phyloP scores from a whole-genome alignment of 2,329 filamentous ascomycete genomes.

The Fusarium irregulare region DNA sequence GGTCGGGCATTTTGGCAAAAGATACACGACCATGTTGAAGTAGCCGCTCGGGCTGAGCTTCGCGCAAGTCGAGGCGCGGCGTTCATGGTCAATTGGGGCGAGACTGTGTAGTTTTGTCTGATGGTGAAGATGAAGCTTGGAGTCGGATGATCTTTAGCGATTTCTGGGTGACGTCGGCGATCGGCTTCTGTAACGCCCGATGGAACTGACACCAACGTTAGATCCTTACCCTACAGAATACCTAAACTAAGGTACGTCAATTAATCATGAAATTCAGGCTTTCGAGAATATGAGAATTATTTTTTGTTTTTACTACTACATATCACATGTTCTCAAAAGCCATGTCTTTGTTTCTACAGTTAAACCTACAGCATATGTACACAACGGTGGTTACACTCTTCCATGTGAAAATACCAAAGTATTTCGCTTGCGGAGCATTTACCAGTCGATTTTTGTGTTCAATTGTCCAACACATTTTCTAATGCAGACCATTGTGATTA shows the following conservation, averaged over 20 bases:
- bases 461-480: background rate
- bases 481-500: accelerated
- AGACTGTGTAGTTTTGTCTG: constrained; percentile 10
- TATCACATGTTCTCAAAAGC: background rate
- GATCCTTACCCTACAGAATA: constrained; percentile 3
- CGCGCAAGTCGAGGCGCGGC: constrained; percentile 52
- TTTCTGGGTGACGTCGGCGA: constrained; percentile 44
- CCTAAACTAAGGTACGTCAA: background rate
- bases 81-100: constrained; percentile 54
- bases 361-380: background rate
- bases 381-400: background rate
- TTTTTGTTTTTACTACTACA: background rate
- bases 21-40: constrained; percentile 52
- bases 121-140: constrained; percentile 28
- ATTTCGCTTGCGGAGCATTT: background rate
- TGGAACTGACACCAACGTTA: no score
- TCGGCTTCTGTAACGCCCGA: constrained; percentile 41
- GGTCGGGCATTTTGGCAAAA: constrained; percentile 53
- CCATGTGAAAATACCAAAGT: background rate
- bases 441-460: background rate
- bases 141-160: constrained; percentile 44
- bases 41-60: constrained; percentile 43
- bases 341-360: background rate
- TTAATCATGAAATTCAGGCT: constrained; percentile 2
- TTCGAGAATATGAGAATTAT: background rate